phyloP scores from a whole-genome alignment of 768 basidiomycete genomes.

The Psilocybe azurescens region DNA sequence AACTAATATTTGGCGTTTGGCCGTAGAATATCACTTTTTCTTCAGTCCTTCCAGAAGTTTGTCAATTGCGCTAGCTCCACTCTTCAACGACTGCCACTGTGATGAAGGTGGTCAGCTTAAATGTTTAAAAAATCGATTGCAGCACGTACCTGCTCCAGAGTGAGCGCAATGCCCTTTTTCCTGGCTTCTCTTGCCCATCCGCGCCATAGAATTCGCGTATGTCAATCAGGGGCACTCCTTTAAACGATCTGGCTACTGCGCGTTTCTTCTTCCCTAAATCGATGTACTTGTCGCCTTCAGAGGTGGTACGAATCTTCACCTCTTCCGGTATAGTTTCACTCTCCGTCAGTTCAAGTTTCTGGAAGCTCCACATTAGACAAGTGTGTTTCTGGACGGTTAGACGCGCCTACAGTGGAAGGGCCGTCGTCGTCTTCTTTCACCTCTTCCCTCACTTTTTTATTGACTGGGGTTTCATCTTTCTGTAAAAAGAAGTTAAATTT shows the following conservation, averaged over 20 bases:
- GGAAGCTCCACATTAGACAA: not conserved
- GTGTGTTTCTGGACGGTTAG: not conserved
- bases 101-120: not conserved
- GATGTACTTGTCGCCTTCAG: conserved; percentile 59
- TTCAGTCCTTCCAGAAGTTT: conserved; percentile 46
- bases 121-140: not conserved
- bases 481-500: not conserved
- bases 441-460: conserved; percentile 3
- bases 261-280: conserved; percentile 78
- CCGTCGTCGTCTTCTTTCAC: not conserved
- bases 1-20: not conserved
- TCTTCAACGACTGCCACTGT: conserved; percentile 66
- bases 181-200: conserved; percentile 67
- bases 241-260: conserved; percentile 55
- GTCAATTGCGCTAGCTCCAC: conserved; percentile 51
- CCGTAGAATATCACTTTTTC: conserved; percentile 24
- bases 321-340: not conserved
- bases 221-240: conserved; percentile 64
- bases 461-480: not conserved
- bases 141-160: conserved; percentile 59
- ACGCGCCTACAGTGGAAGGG: not conserved
- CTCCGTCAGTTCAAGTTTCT: not conserved
- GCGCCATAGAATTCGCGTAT: conserved; percentile 75
- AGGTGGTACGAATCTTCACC: conserved; percentile 32
- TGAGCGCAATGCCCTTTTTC: conserved; percentile 82